phyloP scores from a whole-genome alignment of 768 basidiomycete species.

The Macrolepiota albuminosa region DNA sequence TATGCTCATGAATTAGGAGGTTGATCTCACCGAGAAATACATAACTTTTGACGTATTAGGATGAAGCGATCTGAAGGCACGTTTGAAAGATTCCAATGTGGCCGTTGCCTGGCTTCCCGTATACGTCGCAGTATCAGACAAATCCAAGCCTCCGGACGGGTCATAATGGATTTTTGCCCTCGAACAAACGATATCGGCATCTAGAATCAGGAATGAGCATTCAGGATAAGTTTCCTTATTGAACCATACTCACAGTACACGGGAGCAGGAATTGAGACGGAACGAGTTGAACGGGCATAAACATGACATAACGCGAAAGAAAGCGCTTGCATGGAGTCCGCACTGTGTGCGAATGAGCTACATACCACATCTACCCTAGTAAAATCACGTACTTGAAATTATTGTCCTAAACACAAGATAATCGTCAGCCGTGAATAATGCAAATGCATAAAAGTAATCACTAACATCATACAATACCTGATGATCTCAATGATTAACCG shows the following conservation, averaged over 20 bases:
- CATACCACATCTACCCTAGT: neutral
- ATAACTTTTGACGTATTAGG: slow-evolving; percentile 27
- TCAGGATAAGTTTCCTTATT: neutral
- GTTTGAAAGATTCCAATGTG: slow-evolving; percentile 42
- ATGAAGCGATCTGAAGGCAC: slow-evolving; percentile 44
- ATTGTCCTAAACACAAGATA: slow-evolving; percentile 36
- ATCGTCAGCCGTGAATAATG: neutral
- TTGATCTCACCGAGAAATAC: slow-evolving; percentile 34
- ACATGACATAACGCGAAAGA: slow-evolving; percentile 76
- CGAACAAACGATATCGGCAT: slow-evolving; percentile 72
- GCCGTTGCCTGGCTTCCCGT: slow-evolving; percentile 29
- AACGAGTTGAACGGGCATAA: slow-evolving; percentile 77
- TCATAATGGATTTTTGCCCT: slow-evolving; percentile 63
- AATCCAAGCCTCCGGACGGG: slow-evolving; percentile 42
- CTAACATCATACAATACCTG: slow-evolving; percentile 41
- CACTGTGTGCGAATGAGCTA: slow-evolving; percentile 26
- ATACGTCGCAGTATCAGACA: slow-evolving; percentile 34
- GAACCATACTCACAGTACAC: slow-evolving; percentile 62
- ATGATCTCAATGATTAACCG: neutral
- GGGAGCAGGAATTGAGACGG: slow-evolving; percentile 81
- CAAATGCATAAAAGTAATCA: neutral
- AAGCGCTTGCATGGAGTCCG: slow-evolving; percentile 64
- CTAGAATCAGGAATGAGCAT: slow-evolving; percentile 26
- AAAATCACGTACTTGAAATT: slow-evolving; percentile 45
- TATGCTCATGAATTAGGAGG: neutral